Conservation (phyloP, 305 asterid genomes). For the Salvia sclarea region DNA sequence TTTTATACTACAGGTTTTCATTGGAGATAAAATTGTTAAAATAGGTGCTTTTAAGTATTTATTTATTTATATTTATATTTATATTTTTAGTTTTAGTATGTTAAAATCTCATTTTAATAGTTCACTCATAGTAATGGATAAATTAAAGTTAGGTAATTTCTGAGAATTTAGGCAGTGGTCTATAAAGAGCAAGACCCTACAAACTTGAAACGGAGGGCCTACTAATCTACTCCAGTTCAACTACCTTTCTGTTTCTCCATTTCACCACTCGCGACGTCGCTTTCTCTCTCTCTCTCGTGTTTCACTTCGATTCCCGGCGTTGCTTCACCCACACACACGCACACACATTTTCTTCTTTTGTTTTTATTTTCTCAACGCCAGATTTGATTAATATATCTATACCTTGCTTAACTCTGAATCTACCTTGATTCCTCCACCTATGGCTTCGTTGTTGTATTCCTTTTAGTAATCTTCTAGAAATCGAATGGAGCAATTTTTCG, state of each 20-base stretch:
- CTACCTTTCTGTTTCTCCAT: slow-evolving; percentile 19
- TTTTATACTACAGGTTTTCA: too few relatives aligned
- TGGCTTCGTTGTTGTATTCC: slow-evolving; percentile 5
- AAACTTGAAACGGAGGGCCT: slow-evolving; percentile 19
- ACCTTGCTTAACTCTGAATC: slow-evolving; percentile 40
- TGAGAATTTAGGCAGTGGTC: slow-evolving; percentile 27
- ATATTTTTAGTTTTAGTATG: too few relatives aligned
- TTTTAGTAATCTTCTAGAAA: not conserved
- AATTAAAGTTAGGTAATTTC: not conserved
- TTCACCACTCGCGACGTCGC: slow-evolving; percentile 35
- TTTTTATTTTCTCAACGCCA: not conserved
- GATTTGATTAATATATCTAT: slow-evolving; percentile 8
- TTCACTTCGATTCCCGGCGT: slow-evolving; percentile 36
- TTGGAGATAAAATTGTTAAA: too few relatives aligned
- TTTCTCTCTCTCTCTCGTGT: slow-evolving; percentile 9
- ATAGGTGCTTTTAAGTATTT: too few relatives aligned
- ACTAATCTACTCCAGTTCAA: slow-evolving; percentile 28
- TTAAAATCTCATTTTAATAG: too few relatives aligned
- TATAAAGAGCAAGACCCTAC: slow-evolving; percentile 18
- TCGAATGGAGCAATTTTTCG: not conserved
- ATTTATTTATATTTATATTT: too few relatives aligned
- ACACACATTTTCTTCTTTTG: slow-evolving; percentile 2
- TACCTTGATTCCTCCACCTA: slow-evolving; percentile 27
- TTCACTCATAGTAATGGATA: not conserved
- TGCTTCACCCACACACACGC: slow-evolving; percentile 29